A percentile compares a stretch with the other conserved stretches of the same genome.
Conservation (phyloP, 352 stramenopile genomes). For the Phytophthora rubi region DNA sequence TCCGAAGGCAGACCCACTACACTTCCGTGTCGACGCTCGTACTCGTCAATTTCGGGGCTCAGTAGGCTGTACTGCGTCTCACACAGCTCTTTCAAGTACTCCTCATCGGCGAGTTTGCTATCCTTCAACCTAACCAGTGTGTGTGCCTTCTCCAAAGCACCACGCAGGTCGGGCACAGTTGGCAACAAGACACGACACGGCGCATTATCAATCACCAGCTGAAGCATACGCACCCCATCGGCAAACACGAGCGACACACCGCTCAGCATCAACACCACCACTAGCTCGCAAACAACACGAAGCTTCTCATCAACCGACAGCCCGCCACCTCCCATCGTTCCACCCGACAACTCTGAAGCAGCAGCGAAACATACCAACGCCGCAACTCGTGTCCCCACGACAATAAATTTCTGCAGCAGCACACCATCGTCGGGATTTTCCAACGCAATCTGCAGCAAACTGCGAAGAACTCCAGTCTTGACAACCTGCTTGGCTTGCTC, state of each 20-base stretch:
- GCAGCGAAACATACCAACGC: slow-evolving; percentile 36
- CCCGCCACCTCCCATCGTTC: not conserved
- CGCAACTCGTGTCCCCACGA: slow-evolving; percentile 27
- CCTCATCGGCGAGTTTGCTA: slow-evolving; percentile 43
- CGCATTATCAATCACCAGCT: slow-evolving; percentile 59
- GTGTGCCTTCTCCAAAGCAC: slow-evolving; percentile 59
- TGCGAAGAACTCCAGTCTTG: slow-evolving; percentile 43
- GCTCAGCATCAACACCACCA: slow-evolving; percentile 67
- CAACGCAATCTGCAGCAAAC: slow-evolving; percentile 56
- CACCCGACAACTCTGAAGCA: not conserved
- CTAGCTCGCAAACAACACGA: slow-evolving; percentile 45
- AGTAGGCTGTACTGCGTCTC: slow-evolving; percentile 49
- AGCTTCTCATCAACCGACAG: slow-evolving; percentile 1
- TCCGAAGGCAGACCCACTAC: slow-evolving; percentile 58
- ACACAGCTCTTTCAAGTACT: slow-evolving; percentile 53
- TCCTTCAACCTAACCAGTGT: slow-evolving; percentile 44
- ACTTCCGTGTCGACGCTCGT: slow-evolving; percentile 56
- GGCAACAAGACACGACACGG: slow-evolving; percentile 35
- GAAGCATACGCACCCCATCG: slow-evolving; percentile 61
- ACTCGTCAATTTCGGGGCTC: slow-evolving; percentile 55
- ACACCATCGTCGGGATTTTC: slow-evolving; percentile 22
- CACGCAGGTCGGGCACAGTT: slow-evolving; percentile 55
- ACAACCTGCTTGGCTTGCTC: slow-evolving; percentile 58
- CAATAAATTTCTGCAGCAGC: slow-evolving; percentile 26
- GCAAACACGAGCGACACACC: slow-evolving; percentile 57